Evolutionary conservation across 2,329 filamentous ascomycete species (phyloP), one percentile per base, ranked within the genome.

Genomic region (Neofusicoccum cordaticola): DNA sequence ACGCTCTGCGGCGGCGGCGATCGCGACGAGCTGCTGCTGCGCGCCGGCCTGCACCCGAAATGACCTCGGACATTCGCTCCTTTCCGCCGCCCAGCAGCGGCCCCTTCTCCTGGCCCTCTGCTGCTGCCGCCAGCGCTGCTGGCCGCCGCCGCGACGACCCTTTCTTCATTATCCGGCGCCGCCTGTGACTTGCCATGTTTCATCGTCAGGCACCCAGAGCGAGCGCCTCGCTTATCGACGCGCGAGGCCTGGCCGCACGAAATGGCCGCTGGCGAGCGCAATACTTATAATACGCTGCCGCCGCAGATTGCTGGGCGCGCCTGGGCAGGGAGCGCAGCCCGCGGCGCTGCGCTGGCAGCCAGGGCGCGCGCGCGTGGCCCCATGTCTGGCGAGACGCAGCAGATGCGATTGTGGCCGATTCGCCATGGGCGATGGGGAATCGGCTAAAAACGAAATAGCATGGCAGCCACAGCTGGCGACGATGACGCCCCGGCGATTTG

Each of bases 131-230:
- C 41, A 42, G 52, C 52, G 52, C 52, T 53, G 51, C 35, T 37
- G 31, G 27, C 27, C 27, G 27, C 27, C 27, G 27, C 27, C 27
- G 27, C 27, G 27, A 8, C 22, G 27, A 45, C 41, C 39, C 53
- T 45, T 22, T 60, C 42, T 17, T 47, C 41, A 47, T 47, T 47
- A 60, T 45, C 31, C 45, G 15, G 58, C 34, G 45, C 44, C 17
- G 44, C 27, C 58, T 62, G 61, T 47, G 61, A 63, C 61, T 27
- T 45, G 61, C 22, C 61, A 37, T 53, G 62, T 64, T 64, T 64
- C 62, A 64, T 64, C 62, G 61, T 37, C 61, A 53, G 48, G 61
- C 61, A 63, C 61, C 50, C 53, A 58, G 53, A n/a, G 61, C 56
- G 41, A 60, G 56, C 53, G 47, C 60, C 60, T 51, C 47, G 47